Conservation (phyloP, 768 basidiomycete genomes). For the Mycena olivaceomarginata region DNA sequence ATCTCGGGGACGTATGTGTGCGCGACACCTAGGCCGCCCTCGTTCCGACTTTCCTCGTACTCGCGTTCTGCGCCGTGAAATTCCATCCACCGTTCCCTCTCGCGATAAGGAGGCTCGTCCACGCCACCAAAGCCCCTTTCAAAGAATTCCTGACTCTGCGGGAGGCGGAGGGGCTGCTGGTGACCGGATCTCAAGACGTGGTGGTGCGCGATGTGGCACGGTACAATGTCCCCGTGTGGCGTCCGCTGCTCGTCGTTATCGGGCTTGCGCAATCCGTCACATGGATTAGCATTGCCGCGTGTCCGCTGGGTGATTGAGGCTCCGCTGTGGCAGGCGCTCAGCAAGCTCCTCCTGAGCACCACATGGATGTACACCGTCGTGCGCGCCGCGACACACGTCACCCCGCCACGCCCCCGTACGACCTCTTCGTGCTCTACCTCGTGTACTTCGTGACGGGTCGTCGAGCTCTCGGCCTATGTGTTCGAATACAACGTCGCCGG, state of each 20-base stretch:
- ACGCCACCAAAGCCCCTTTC: constrained; percentile 57
- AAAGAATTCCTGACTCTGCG: constrained; percentile 66
- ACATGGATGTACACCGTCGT: constrained; percentile 83
- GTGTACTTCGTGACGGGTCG: constrained; percentile 63
- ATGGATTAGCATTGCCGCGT: constrained; percentile 79
- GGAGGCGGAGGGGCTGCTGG: constrained; percentile 71
- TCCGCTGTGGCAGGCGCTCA: constrained; percentile 56
- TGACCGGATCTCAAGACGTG: constrained; percentile 43
- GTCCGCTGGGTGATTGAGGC: constrained; percentile 61
- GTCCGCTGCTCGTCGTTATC: constrained; percentile 72
- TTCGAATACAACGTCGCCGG: constrained; percentile 65
- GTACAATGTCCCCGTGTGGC: constrained; percentile 71
- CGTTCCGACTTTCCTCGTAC: constrained; percentile 66
- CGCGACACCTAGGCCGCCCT: constrained; percentile 72
- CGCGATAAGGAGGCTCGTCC: constrained; percentile 47
- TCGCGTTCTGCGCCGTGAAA: constrained; percentile 58
- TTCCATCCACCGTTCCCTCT: constrained; percentile 56
- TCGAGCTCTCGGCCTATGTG: constrained; percentile 71
- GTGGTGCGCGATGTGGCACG: constrained; percentile 31
- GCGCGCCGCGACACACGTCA: constrained; percentile 72
- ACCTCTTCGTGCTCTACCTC: constrained; percentile 77
- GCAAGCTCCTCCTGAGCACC: constrained; percentile 67
- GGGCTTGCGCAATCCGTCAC: constrained; percentile 73
- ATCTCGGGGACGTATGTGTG: constrained; percentile 68
- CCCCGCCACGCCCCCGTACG: constrained; percentile 76